Conservation (phyloP, 2,329 filamentous ascomycete species). For the Arthrocladium fulminans region DNA sequence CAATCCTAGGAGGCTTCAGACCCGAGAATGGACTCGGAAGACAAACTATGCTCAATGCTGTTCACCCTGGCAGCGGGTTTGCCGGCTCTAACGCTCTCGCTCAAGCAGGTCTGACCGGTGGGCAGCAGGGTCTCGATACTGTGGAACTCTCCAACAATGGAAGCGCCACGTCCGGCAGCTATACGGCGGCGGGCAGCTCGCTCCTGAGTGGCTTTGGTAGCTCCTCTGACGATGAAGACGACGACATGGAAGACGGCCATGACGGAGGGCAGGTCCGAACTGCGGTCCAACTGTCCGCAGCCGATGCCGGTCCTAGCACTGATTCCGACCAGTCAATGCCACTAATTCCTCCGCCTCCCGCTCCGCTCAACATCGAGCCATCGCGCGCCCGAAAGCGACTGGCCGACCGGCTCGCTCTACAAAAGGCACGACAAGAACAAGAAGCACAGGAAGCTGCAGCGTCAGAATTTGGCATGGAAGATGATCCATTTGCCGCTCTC, state of each 20-base stretch:
- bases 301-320: slow-evolving; percentile 33
- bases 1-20: slow-evolving; percentile 90
- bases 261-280: slow-evolving; percentile 17
- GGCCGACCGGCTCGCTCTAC: slow-evolving; percentile 74
- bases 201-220: slow-evolving; percentile 86
- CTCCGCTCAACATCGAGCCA: slow-evolving; percentile 75
- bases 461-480: slow-evolving; percentile 25
- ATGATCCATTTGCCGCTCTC: slow-evolving; percentile 26
- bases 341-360: slow-evolving; percentile 49
- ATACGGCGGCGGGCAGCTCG: slow-evolving; percentile 58
- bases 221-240: slow-evolving; percentile 91
- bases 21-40: slow-evolving; percentile 82
- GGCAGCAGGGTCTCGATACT: slow-evolving; percentile 44
- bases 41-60: slow-evolving; percentile 54
- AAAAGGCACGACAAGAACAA: slow-evolving; percentile 53
- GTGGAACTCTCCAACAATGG: slow-evolving; percentile 61
- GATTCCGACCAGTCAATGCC: slow-evolving; percentile 44
- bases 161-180: slow-evolving; percentile 60
- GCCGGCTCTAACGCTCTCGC: slow-evolving; percentile 61
- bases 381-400: slow-evolving; percentile 80
- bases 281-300: slow-evolving; percentile 14
- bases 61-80: slow-evolving; percentile 49
- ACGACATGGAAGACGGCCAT: slow-evolving; percentile 66
- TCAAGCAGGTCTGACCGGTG: slow-evolving; percentile 69
- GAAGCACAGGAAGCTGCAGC: slow-evolving; percentile 26